Evolutionary conservation across 2,329 filamentous ascomycete genomes (phyloP).

Genomic region (Colletotrichum brevisporum): DNA sequence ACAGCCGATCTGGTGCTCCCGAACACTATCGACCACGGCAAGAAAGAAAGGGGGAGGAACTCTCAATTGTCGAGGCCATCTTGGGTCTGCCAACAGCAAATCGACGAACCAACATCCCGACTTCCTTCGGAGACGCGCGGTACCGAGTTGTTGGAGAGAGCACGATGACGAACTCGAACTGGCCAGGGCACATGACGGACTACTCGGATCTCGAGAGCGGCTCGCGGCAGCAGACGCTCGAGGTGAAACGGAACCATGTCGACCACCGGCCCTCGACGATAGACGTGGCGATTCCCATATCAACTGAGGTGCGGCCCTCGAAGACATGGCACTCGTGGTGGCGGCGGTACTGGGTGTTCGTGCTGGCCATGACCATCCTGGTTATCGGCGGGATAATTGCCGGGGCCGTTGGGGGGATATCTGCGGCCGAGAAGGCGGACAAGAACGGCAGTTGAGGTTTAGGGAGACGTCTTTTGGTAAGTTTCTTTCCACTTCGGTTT

Average conservation of each 20-base stretch:
- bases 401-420: conserved; percentile 28
- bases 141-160: too few species aligned
- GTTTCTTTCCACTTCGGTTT: too few species aligned
- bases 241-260: conserved; percentile 6
- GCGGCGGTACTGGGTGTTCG: conserved; percentile 34
- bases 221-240: neutral
- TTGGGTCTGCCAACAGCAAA: too few species aligned
- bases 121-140: too few species aligned
- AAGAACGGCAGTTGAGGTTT: neutral
- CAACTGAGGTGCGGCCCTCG: neutral
- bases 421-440: conserved; percentile 16
- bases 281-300: conserved; percentile 30
- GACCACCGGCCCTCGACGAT: conserved; percentile 22
- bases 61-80: too few species aligned
- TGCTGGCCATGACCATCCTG: conserved; percentile 31
- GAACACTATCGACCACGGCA: neutral
- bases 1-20: conserved; percentile 15
- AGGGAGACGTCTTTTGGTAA: too few species aligned
- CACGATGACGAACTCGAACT: conserved; percentile 9
- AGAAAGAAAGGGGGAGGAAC: too few species aligned
- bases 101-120: neutral
- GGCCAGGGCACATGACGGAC: conserved; percentile 5
- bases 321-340: conserved; percentile 12
- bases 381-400: conserved; percentile 33
- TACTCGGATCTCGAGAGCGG: conserved; percentile 7